Evolutionary conservation across 2,329 filamentous ascomycete genomes (phyloP).

Genomic region (Sporothrix curviconia): DNA sequence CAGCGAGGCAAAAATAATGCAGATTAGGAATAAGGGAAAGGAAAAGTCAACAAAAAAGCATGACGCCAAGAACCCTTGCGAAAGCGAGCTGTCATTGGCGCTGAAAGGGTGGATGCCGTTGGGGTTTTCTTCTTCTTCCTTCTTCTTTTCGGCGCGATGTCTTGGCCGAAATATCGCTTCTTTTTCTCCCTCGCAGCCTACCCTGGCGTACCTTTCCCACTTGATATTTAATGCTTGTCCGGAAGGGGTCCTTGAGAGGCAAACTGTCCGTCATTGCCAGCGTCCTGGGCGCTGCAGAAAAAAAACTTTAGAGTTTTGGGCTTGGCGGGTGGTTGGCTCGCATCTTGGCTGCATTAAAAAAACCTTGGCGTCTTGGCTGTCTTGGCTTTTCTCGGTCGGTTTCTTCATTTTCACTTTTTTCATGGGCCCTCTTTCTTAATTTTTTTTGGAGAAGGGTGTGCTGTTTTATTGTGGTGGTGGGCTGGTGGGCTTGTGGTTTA

Average conservation of each 20-base stretch:
- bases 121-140: neutral
- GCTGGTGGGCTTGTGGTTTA: too few species aligned
- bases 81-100: too few species aligned
- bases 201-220: too few species aligned
- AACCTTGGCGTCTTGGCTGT: constrained; percentile 4
- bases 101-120: neutral
- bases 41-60: neutral
- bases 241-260: too few species aligned
- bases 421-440: neutral
- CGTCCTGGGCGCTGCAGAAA: too few species aligned
- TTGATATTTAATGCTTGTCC: too few species aligned
- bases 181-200: too few species aligned
- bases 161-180: too few species aligned
- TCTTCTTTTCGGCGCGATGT: neutral
- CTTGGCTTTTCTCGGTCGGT: constrained; percentile 5
- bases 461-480: neutral
- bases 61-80: neutral
- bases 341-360: neutral
- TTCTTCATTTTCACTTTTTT: neutral
- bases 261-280: too few species aligned
- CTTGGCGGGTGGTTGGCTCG: neutral
- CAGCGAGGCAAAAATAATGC: neutral
- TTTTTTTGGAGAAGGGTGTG: too few species aligned
- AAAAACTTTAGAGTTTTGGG: neutral
- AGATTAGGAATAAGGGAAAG: neutral